A percentile compares a stretch with the other conserved stretches of the same genome.
Conservation (phyloP, 2,329 filamentous ascomycete genomes). For the Penicillium aurantiogriseum region DNA sequence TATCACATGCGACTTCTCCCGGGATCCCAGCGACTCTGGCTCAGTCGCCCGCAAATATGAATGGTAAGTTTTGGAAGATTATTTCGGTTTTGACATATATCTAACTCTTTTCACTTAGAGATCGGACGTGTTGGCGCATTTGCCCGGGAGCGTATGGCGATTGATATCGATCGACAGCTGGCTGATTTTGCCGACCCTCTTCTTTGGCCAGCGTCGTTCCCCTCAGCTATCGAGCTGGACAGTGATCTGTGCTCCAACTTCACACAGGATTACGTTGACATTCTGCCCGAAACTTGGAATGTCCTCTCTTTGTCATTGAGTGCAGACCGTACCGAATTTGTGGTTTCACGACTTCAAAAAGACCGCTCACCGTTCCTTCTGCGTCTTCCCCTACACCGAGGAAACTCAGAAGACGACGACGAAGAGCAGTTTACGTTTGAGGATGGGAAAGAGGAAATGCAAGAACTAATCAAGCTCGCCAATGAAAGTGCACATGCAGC, state of each 20-base stretch:
- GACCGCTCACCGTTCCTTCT: slow-evolving; percentile 79
- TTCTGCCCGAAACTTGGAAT: slow-evolving; percentile 79
- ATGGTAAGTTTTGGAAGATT: slow-evolving; percentile 29
- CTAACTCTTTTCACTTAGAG: slow-evolving; percentile 30
- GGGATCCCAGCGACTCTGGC: slow-evolving; percentile 27
- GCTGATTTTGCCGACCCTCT: slow-evolving; percentile 46
- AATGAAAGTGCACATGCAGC: slow-evolving; percentile 79
- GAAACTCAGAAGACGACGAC: slow-evolving; percentile 76
- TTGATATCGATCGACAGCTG: slow-evolving; percentile 48
- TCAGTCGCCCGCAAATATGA: slow-evolving; percentile 38
- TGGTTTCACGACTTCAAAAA: slow-evolving; percentile 78
- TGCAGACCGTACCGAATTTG: slow-evolving; percentile 78
- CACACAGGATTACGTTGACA: slow-evolving; percentile 77
- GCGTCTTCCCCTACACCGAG: slow-evolving; percentile 78
- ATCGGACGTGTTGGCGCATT: slow-evolving; percentile 44
- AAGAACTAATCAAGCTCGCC: slow-evolving; percentile 76
- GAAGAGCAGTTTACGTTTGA: slow-evolving; percentile 77
- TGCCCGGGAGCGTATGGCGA: slow-evolving; percentile 39
- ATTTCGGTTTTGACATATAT: neutral
- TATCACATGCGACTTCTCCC: slow-evolving; percentile 42
- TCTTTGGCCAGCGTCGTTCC: slow-evolving; percentile 48
- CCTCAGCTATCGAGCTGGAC: slow-evolving; percentile 17
- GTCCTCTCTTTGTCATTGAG: slow-evolving; percentile 82
- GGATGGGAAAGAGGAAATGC: slow-evolving; percentile 73
- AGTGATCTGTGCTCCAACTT: slow-evolving; percentile 60